Base-by-base conservation (phyloP, 2,329 filamentous ascomycete genomes). In the Colletotrichum kahawae region DNA sequence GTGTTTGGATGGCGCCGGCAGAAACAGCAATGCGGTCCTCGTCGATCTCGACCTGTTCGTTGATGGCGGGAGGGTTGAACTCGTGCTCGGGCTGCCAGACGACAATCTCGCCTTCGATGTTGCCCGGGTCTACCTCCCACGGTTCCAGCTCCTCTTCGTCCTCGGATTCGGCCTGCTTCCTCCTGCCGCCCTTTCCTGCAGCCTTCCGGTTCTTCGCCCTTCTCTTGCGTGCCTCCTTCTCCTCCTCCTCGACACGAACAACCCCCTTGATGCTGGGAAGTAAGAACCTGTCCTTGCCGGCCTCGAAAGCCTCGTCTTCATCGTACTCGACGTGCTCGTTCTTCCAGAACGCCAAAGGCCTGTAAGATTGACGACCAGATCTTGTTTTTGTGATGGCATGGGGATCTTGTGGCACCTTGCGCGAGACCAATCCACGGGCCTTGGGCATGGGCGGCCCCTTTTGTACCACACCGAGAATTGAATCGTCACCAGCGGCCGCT, bases 291-390 rank as follows among this genome's bases (percentile, higher is more conserved):
- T 67, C 80, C 36, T 75, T 77, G 10, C 79, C 59, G 70, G 90
- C 90, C 33, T 86, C 85, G 57, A 84, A 82, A 33, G 80, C 83
- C 64, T 92, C 91, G 29, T 92, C 90, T 21, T 90, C 87, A 67
- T 93, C 92, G 80, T 92, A 95, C 27, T 95, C 90, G 62, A 94
- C 91, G 69, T 91, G 91, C 82, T 98, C 96, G 78, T 95, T 95
- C 79, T 92, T 92, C 96, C 96, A 98, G 82, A 90, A 98, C 31
- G 95, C 92, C 38, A 98, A 85, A 1, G 96, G 97, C 75, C 92
- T 91, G 76, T 95, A 93, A 12, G 94, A 95, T 67, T 92, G 91
- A 71, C 97, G 92, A 3, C 95, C 96, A 14, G 93, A 96, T 69
- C 95, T 92, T 66, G 93, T 94, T 59, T 88, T 90, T 34, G 88